These are phyloP conservation scores for Aspergillus leporis DNA, from an alignment of 495 filamentous ascomycete species.

Conservation along the genomic window DNA sequence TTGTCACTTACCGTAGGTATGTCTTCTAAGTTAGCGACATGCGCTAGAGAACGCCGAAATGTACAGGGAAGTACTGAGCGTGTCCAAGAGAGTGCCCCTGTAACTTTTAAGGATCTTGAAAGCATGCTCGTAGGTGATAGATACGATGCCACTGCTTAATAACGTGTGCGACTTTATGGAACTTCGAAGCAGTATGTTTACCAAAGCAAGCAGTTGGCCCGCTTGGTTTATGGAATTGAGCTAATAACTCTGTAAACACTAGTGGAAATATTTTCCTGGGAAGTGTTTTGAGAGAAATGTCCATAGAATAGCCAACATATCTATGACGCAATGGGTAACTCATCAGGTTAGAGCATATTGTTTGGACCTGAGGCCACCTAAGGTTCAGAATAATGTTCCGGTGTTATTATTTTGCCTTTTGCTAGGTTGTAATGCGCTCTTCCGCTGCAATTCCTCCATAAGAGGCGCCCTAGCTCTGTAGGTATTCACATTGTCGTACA, in stretches of 20 bases:
- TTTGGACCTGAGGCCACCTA: neutral
- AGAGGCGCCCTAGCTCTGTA: neutral
- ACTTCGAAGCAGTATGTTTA: neutral
- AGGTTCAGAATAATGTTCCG: neutral
- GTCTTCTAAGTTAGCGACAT: slow-evolving; percentile 7
- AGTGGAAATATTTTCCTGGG: no score
- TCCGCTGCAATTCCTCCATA: no score
- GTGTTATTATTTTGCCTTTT: neutral
- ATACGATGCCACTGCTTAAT: neutral
- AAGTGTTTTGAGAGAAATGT: neutral
- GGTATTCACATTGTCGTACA: neutral
- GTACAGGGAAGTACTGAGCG: slow-evolving; percentile 6
- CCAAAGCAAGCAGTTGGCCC: neutral
- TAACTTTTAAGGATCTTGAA: slow-evolving; percentile 8
- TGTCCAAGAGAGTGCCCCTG: slow-evolving; percentile 3
- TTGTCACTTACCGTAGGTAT: slow-evolving; percentile 10
- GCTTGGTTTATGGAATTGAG: neutral
- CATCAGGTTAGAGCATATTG: neutral
- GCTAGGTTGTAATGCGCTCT: neutral
- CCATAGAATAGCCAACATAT: neutral
- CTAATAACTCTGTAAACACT: neutral
- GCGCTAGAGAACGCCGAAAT: slow-evolving; percentile 10
- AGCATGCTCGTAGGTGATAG: neutral
- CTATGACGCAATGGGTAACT: neutral
- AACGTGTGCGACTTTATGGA: neutral